Conservation (phyloP, 2,329 filamentous ascomycete genomes). For the Fusarium denticulatum region DNA sequence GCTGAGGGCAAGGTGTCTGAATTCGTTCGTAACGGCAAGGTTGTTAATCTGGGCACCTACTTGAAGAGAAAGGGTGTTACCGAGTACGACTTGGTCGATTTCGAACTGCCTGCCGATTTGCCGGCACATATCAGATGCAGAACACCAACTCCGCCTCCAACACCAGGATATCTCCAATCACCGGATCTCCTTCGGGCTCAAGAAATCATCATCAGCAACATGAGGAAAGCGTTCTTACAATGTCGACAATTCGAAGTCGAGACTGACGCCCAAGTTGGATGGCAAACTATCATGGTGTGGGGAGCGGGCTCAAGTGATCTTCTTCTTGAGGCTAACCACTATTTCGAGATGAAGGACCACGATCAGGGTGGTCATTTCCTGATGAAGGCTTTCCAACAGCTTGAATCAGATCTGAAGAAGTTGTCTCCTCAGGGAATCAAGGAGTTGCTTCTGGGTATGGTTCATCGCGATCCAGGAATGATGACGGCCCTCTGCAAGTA, state of each 20-base stretch:
- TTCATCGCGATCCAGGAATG: constrained; percentile 55
- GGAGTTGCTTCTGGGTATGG: constrained; percentile 56
- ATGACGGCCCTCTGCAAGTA: constrained; percentile 59
- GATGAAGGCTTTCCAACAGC: constrained; percentile 55
- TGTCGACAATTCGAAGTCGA: constrained; percentile 56
- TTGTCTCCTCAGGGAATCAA: constrained; percentile 56
- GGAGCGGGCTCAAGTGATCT: constrained; percentile 56
- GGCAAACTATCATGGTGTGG: constrained; percentile 56
- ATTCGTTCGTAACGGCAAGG: constrained; percentile 62
- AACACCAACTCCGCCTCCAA: constrained; percentile 56
- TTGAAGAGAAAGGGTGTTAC: constrained; percentile 63
- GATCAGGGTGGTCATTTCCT: constrained; percentile 53
- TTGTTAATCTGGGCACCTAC: constrained; percentile 63
- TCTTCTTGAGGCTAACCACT: constrained; percentile 56
- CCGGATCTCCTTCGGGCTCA: constrained; percentile 57
- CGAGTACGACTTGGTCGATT: constrained; percentile 61
- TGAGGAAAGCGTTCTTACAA: constrained; percentile 56
- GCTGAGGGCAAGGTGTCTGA: constrained; percentile 63
- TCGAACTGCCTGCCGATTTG: constrained; percentile 54
- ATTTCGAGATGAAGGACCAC: constrained; percentile 53
- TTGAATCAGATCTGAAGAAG: constrained; percentile 55
- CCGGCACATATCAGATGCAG: constrained; percentile 57
- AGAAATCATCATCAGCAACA: constrained; percentile 55
- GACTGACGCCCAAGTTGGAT: constrained; percentile 50
- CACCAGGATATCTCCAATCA: constrained; percentile 54